Percentiles rank a stretch among this genome's conserved stretches.
Conservation (phyloP, 306 rosid species). For the Adenanthera pavonina region DNA sequence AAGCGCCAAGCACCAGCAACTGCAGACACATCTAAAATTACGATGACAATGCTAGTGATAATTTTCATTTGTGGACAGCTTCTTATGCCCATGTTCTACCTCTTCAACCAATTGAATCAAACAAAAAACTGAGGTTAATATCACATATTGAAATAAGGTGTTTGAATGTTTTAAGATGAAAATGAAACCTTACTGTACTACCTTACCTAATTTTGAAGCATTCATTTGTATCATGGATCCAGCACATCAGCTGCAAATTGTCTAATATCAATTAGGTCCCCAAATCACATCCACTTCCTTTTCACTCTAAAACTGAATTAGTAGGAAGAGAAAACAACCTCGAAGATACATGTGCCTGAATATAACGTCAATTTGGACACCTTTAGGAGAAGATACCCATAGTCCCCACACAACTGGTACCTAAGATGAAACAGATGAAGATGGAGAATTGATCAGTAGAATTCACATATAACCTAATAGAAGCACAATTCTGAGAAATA, state of each 20-base stretch:
- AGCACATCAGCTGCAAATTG: background rate
- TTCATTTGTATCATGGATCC: background rate
- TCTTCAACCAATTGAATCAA: background rate
- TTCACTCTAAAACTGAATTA: constrained; percentile 1
- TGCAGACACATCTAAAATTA: too few species aligned
- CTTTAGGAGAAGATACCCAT: too few species aligned
- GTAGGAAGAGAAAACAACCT: too few species aligned
- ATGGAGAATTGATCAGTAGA: too few species aligned
- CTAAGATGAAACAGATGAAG: too few species aligned
- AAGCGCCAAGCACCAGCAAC: too few species aligned
- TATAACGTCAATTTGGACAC: too few species aligned
- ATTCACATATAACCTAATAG: too few species aligned
- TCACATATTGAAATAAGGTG: background rate
- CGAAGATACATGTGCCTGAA: too few species aligned
- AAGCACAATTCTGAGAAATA: too few species aligned
- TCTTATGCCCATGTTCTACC: background rate
- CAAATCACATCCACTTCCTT: constrained; percentile 7
- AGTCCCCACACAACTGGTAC: too few species aligned
- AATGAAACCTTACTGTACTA: background rate
- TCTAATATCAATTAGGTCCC: constrained; percentile 2
- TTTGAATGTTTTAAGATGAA: background rate
- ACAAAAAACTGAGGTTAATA: background rate
- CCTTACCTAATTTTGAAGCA: background rate
- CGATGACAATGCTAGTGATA: background rate
- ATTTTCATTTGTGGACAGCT: background rate